phyloP scores from a whole-genome alignment of 768 basidiomycete species.

The Rhodotorula kratochvilovae region DNA sequence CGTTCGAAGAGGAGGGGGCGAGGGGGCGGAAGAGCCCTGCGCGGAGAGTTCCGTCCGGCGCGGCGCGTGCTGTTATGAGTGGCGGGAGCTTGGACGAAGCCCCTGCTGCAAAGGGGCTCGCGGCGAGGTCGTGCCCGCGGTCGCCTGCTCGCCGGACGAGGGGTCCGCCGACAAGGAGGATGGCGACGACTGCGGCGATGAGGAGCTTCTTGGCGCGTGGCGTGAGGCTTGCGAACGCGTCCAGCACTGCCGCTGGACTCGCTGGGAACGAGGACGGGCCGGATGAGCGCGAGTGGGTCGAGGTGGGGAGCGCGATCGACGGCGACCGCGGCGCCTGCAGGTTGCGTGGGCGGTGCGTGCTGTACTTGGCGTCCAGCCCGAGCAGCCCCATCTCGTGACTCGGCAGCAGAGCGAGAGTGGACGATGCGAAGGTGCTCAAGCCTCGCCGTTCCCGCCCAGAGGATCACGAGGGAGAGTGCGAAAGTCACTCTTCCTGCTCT shows the following conservation, averaged over 20 bases:
- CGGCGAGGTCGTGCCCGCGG: not conserved
- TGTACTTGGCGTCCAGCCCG: not conserved
- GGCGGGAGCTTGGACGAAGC: not conserved
- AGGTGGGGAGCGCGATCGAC: not conserved
- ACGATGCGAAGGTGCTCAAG: too few relatives aligned
- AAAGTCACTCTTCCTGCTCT: too few relatives aligned
- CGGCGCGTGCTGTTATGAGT: not conserved
- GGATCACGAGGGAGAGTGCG: too few relatives aligned
- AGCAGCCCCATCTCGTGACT: not conserved
- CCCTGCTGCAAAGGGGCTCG: not conserved
- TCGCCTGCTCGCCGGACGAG: not conserved
- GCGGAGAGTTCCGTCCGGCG: not conserved
- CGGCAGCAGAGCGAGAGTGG: not conserved
- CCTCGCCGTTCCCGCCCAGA: too few relatives aligned
- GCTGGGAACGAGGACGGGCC: not conserved
- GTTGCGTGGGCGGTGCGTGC: not conserved
- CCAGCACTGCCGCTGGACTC: too few relatives aligned
- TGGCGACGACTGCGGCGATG: not conserved
- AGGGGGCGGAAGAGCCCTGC: not conserved
- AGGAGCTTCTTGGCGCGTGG: not conserved
- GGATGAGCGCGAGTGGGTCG: not conserved
- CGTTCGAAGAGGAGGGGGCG: not conserved
- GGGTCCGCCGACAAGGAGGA: constrained; percentile 1
- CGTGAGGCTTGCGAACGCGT: not conserved
- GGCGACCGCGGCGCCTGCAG: not conserved